phyloP scores from a whole-genome alignment of 1,284 basidiomycete genomes.

The Ustilago xerochloae region DNA sequence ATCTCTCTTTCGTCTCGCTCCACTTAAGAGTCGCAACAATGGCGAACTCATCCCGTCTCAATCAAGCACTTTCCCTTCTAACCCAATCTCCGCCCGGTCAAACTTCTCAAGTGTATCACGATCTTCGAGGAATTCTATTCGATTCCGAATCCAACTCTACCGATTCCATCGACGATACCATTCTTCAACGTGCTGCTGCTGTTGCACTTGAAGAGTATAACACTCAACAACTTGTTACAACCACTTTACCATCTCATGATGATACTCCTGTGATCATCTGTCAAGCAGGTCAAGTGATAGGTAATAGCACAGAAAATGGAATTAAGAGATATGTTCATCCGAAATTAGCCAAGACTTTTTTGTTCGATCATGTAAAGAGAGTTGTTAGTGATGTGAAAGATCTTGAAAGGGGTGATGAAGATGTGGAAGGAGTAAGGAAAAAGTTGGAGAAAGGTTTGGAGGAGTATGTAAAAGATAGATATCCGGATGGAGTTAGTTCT shows the following conservation, averaged over 20 bases:
- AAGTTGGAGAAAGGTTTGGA: constrained; percentile 49
- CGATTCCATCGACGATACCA: constrained; percentile 36
- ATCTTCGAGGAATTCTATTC: constrained; percentile 53
- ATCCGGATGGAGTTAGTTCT: constrained; percentile 55
- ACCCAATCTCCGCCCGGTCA: constrained; percentile 57
- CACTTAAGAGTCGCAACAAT: no score
- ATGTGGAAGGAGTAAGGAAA: constrained; percentile 28
- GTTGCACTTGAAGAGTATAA: constrained; percentile 52
- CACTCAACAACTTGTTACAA: constrained; percentile 50
- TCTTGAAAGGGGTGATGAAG: neutral
- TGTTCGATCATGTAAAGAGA: constrained; percentile 45
- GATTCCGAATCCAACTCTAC: constrained; percentile 33
- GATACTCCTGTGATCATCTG: constrained; percentile 39
- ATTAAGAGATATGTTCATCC: constrained; percentile 44
- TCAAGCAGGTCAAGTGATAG: constrained; percentile 25
- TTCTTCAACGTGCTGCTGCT: constrained; percentile 31
- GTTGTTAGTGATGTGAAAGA: constrained; percentile 30
- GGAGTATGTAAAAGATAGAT: constrained; percentile 57
- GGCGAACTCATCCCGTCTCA: constrained; percentile 15
- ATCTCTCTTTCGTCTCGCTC: neutral
- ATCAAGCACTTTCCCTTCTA: constrained; percentile 37
- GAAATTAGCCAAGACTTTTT: constrained; percentile 28
- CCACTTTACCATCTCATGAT: constrained; percentile 11
- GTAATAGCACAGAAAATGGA: neutral
- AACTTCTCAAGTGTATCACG: constrained; percentile 53